Conservation (phyloP, 805 yeast species). For the Kazachstania psychrophila region DNA sequence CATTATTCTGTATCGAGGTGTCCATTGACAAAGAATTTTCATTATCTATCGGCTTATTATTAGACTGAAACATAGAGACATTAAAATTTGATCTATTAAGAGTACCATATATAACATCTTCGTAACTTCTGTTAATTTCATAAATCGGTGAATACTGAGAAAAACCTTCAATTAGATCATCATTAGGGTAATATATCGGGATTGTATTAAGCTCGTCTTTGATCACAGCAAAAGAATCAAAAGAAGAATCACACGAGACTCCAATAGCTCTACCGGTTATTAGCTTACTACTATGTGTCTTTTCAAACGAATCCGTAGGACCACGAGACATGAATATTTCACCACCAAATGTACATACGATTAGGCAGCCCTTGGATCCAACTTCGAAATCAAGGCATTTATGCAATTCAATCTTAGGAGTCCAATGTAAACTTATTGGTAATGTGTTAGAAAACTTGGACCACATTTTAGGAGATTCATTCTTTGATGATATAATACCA, state of each 20-base stretch:
- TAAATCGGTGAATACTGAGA: conserved; percentile 42
- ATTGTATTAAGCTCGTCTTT: conserved; percentile 53
- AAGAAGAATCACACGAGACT: conserved; percentile 58
- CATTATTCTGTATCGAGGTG: too few species aligned
- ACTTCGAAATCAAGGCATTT: conserved; percentile 50
- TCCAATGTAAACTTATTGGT: conserved; percentile 50
- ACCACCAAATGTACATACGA: conserved; percentile 63
- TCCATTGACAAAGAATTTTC: too few species aligned
- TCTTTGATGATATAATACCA: conserved; percentile 25
- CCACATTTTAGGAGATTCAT: conserved; percentile 21
- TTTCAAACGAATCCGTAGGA: conserved; percentile 11
- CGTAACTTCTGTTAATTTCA: not conserved
- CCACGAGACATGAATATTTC: conserved; percentile 39
- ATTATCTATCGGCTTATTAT: too few species aligned
- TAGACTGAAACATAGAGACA: too few species aligned
- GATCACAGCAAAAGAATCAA: conserved; percentile 57
- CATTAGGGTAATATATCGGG: conserved; percentile 43
- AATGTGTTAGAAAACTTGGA: conserved; percentile 34
- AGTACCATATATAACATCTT: not conserved
- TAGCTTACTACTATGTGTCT: conserved; percentile 29
- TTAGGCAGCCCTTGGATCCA: conserved; percentile 56
- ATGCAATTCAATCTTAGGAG: conserved; percentile 45
- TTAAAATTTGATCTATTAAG: too few species aligned
- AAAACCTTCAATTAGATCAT: conserved; percentile 44
- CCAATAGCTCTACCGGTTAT: conserved; percentile 30